These are phyloP conservation scores for Jacaranda copaia DNA, from an alignment of 257 asterid species.

Conservation along the genomic window DNA sequence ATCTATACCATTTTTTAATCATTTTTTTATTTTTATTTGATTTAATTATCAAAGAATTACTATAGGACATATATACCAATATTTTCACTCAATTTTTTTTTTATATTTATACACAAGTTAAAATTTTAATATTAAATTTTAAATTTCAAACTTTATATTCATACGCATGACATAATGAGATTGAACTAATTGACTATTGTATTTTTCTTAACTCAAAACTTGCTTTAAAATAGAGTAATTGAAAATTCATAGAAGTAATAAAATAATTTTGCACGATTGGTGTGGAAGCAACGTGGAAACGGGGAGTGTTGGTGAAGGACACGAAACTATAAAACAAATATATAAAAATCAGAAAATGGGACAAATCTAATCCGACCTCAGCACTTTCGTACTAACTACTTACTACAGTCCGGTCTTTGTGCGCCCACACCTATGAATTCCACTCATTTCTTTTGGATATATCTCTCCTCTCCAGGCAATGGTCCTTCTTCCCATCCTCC, in stretches of 20 bases:
- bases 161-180: no score
- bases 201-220: no score
- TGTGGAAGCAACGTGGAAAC: slow-evolving; percentile 50
- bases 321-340: not conserved
- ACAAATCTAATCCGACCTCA: slow-evolving; percentile 26
- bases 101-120: no score
- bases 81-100: no score
- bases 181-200: no score
- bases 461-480: slow-evolving; percentile 6
- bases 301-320: slow-evolving; percentile 24
- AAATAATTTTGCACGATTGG: slow-evolving; percentile 26
- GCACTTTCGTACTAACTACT: not conserved
- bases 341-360: not conserved
- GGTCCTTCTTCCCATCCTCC: slow-evolving; percentile 51
- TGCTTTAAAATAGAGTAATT: no score
- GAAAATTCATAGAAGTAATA: not conserved
- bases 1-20: no score
- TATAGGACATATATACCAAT: no score
- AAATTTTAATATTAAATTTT: no score
- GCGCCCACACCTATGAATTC: slow-evolving; percentile 20
- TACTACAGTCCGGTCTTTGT: slow-evolving; percentile 5
- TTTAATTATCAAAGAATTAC: no score
- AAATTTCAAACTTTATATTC: no score
- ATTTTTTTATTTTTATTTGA: no score
- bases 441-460: slow-evolving; percentile 17